Evolutionary conservation across 164 flowering plant species (phyloP), one percentile per base, ranked within the genome.

Genomic region (Euptelea pleiosperma): DNA sequence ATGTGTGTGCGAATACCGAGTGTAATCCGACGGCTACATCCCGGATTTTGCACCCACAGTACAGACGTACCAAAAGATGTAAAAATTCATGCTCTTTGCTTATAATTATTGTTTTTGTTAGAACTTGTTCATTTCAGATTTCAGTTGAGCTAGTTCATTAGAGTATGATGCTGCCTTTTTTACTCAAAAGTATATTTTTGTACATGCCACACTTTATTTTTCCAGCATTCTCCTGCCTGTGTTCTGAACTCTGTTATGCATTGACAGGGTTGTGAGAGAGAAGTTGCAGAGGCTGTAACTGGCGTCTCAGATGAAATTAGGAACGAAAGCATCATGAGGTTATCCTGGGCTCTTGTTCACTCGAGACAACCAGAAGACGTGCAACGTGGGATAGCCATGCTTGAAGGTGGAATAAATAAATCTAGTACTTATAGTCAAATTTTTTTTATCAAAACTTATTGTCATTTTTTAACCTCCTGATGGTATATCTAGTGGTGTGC

Each of bases 311-410:
- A 84, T 24, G 85, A 84, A 48, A 61, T 28, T 5, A 87, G 67
- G 75, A 74, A 28, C 52, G 92, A 87, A 37, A 70, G 86, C 70
- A 71, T 90, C 40, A 87, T 90, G 97, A 73, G 98, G 68, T 67
- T 93, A 56, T 93, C 98, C 16, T 90, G 97, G 98, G 89, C 96
- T 11, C 94, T 93, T 67, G 97, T 93, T 63, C 98, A 93, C 65
- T 93, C 97, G 26, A 83, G 71, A 62, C 89, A 81, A 54, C 70
- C 83, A 33, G 94, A 90, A 68, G 94, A 93, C 72, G 84, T 90
- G 52, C 91, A 87, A 47, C 92, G 96, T 30, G 98, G 98, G 37
- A 87, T 90, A 35, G 96, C 94, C 29, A 89, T 93, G 96, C 89
- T 93, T 73, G 97, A 93, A 83, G 86, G 98, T 93, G 41, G 28